A percentile compares a stretch with the other conserved stretches of the same genome.
Conservation (phyloP, 805 yeast species). For the Hanseniaspora guilliermondii region DNA sequence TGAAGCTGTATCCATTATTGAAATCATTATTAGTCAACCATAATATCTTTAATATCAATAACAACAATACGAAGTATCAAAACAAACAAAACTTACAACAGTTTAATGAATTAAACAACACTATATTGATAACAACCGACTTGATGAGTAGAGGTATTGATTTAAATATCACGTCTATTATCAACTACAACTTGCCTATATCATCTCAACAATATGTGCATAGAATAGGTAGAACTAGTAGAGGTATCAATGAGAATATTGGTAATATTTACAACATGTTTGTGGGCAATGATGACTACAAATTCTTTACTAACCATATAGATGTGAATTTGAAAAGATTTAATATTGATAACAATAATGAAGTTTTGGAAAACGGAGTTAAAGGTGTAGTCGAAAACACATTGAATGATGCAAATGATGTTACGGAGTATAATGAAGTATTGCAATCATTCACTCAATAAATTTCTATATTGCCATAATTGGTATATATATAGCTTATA, state of each 20-base stretch:
- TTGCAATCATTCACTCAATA: slow-evolving; percentile 3
- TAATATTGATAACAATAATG: slow-evolving; percentile 15
- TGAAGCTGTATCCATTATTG: slow-evolving; percentile 56
- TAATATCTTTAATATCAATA: slow-evolving; percentile 41
- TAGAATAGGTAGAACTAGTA: slow-evolving; percentile 92
- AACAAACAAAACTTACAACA: slow-evolving; percentile 46
- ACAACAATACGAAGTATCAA: slow-evolving; percentile 37
- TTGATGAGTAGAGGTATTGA: slow-evolving; percentile 94
- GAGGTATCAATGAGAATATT: slow-evolving; percentile 51
- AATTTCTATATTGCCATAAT: neutral
- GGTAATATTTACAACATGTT: slow-evolving; percentile 69
- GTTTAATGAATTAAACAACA: slow-evolving; percentile 40
- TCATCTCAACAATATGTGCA: slow-evolving; percentile 89
- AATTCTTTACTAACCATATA: slow-evolving; percentile 43
- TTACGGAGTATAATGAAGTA: slow-evolving; percentile 52
- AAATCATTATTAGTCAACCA: slow-evolving; percentile 3
- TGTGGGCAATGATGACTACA: slow-evolving; percentile 67
- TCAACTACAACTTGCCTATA: slow-evolving; percentile 83
- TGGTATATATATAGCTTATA: too few relatives aligned
- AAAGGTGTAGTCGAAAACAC: slow-evolving; percentile 14
- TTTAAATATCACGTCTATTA: slow-evolving; percentile 57
- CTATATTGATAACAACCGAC: slow-evolving; percentile 66
- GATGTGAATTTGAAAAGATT: slow-evolving; percentile 44
- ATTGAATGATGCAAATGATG: neutral
- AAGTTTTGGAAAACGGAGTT: slow-evolving; percentile 28